Evolutionary conservation across 306 rosid species (phyloP), one percentile per base, ranked within the genome.

Genomic region (Cucurbita moschata): DNA sequence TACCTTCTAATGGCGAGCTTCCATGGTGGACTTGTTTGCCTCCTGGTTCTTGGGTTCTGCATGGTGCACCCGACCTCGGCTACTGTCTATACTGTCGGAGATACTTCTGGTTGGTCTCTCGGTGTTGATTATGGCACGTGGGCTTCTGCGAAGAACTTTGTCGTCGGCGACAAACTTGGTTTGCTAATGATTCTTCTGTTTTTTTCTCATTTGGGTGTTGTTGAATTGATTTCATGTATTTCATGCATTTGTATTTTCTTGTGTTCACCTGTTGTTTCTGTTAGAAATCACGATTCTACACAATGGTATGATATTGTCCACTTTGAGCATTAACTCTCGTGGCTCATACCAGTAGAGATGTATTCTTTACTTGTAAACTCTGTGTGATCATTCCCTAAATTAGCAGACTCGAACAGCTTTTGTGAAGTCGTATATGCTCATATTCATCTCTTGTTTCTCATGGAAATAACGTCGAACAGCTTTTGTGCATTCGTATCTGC

Each of bases 111-210:
- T 63, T 95, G 99, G 99, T 47, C 60, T 5, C 59, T 80, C 1
- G 91, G 92, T 42, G 53, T 43, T 47, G 96, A 95, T 84, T 95
- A 95, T 77, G 74, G 74, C 80, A 82, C 96, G 26, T 95, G 99
- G 99, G 64, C 85, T 26, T 71, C 89, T 40, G 90, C 44, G 84
- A 89, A 87, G 76, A 81, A 86, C 76, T 89, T 94, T 64, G 23
- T 8, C 13, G 87, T 89, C 30, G 98, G 98, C 49, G 98, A 94
- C 64, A 86, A 75, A 77, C 86, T 94, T 0, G 92, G 98, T 93
- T 73, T 84, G 80, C n/a, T 19, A 3, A 8, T 23, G 11, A 16
- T 71, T 71, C 51, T 12, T 72, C 14, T 4, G 10, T 13, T 55
- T 56, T 56, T 56, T 60, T 55, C 62, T 30, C 26, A 13, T 15